These are phyloP conservation scores for Thalassiosira livingstoniorum DNA, from an alignment of 352 stramenopile species.

Conservation along the genomic window DNA sequence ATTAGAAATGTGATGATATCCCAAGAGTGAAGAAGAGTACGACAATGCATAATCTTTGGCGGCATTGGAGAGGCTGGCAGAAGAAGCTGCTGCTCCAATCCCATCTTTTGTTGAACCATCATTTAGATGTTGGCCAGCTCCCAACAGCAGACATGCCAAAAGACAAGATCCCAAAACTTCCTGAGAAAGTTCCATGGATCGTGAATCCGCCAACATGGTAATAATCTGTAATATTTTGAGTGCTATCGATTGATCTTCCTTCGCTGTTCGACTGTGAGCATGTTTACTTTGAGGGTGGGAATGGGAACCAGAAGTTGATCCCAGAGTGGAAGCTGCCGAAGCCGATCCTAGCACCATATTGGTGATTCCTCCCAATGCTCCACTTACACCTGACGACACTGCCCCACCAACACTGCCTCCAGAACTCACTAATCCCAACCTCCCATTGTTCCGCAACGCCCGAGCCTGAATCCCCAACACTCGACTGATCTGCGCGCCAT, in stretches of 20 bases:
- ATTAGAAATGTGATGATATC: background rate
- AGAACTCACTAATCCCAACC: conserved; percentile 31
- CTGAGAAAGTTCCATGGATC: conserved; percentile 68
- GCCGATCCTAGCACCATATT: conserved; percentile 59
- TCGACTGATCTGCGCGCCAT: conserved; percentile 94
- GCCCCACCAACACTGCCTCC: conserved; percentile 13
- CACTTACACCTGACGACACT: conserved; percentile 38
- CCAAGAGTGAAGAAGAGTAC: background rate
- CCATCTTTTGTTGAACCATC: conserved; percentile 13
- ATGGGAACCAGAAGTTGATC: conserved; percentile 32
- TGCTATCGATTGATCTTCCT: conserved; percentile 70
- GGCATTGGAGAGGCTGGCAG: too few species aligned
- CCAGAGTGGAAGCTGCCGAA: conserved; percentile 17
- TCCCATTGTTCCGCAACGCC: conserved; percentile 76
- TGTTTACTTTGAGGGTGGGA: conserved; percentile 34
- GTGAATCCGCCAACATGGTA: conserved; percentile 79
- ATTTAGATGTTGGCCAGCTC: conserved; percentile 35
- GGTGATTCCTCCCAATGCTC: conserved; percentile 51
- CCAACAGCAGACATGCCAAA: conserved; percentile 58
- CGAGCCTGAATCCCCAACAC: conserved; percentile 97
- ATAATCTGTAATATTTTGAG: conserved; percentile 78
- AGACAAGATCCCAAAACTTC: conserved; percentile 69
- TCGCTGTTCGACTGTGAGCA: conserved; percentile 41
- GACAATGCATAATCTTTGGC: too few species aligned
- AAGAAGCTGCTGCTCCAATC: background rate